Conservation (phyloP, 352 stramenopile genomes). For the Pythium apleroticum region DNA sequence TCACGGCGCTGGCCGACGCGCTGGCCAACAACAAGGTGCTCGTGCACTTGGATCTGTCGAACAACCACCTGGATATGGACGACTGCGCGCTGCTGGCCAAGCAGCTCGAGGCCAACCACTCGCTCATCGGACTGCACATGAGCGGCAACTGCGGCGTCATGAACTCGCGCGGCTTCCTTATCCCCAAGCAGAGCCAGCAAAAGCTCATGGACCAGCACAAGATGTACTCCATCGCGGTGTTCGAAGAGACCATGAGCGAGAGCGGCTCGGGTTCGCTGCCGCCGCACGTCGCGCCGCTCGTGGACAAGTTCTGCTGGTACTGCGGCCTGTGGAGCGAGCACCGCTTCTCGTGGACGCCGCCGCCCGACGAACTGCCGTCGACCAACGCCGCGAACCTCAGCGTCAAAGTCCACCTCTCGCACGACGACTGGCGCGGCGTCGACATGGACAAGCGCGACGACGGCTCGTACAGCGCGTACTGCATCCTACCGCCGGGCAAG, state of each 20-base stretch:
- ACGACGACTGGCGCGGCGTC: constrained; percentile 71
- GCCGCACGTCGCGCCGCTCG: constrained; percentile 44
- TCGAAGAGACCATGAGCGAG: constrained; percentile 69
- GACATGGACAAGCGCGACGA: constrained; percentile 63
- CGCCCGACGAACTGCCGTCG: constrained; percentile 36
- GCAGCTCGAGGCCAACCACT: constrained; percentile 71
- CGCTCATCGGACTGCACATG: constrained; percentile 73
- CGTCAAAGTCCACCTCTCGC: constrained; percentile 59
- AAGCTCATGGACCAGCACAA: constrained; percentile 74
- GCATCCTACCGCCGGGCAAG: constrained; percentile 63
- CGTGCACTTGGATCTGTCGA: constrained; percentile 64
- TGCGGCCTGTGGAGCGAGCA: constrained; percentile 75
- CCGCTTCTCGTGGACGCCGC: constrained; percentile 65
- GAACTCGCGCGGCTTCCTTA: constrained; percentile 65
- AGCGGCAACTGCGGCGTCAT: constrained; percentile 69
- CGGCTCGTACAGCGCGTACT: constrained; percentile 56
- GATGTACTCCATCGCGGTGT: constrained; percentile 69
- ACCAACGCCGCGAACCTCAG: constrained; percentile 30
- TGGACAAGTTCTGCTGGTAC: constrained; percentile 79
- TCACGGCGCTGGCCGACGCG: constrained; percentile 55
- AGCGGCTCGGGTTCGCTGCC: constrained; percentile 51
- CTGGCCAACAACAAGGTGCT: constrained; percentile 81
- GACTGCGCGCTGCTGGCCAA: constrained; percentile 62
- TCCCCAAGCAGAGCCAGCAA: constrained; percentile 46
- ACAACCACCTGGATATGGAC: constrained; percentile 63